Evolutionary conservation across 306 rosid species (phyloP).

Genomic region (Vigna hirtella): DNA sequence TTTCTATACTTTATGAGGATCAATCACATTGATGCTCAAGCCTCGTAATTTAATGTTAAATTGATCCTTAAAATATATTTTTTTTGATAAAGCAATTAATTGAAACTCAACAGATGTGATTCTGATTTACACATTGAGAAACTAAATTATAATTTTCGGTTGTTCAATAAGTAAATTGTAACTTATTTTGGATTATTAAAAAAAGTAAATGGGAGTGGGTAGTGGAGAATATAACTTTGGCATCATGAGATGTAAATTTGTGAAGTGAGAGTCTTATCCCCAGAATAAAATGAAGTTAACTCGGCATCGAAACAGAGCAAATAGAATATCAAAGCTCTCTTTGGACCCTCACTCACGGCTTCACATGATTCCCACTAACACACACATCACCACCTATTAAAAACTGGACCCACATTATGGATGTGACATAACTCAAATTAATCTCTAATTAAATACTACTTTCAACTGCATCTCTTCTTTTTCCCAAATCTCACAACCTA

Average conservation of each 20-base stretch:
- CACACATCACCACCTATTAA: slow-evolving; percentile 53
- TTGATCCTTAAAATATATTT: too few relatives aligned
- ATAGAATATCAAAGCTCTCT: slow-evolving; percentile 35
- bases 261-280: not conserved
- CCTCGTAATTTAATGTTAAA: too few relatives aligned
- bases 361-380: slow-evolving; percentile 71
- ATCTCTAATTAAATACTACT: slow-evolving; percentile 38
- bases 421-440: slow-evolving; percentile 57
- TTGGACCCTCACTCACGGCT: slow-evolving; percentile 57
- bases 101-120: too few relatives aligned
- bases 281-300: slow-evolving; percentile 21
- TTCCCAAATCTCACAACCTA: slow-evolving; percentile 10
- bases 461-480: slow-evolving; percentile 42
- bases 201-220: not conserved
- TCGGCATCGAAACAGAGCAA: slow-evolving; percentile 32
- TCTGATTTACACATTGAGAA: too few relatives aligned
- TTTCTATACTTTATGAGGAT: too few relatives aligned
- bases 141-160: too few relatives aligned
- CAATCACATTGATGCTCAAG: too few relatives aligned
- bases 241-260: not conserved
- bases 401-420: slow-evolving; percentile 51
- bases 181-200: too few relatives aligned
- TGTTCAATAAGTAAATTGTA: too few relatives aligned
- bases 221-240: not conserved
- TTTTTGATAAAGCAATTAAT: too few relatives aligned